phyloP scores from a whole-genome alignment of 768 basidiomycete genomes.

The Dioszegia hungarica region DNA sequence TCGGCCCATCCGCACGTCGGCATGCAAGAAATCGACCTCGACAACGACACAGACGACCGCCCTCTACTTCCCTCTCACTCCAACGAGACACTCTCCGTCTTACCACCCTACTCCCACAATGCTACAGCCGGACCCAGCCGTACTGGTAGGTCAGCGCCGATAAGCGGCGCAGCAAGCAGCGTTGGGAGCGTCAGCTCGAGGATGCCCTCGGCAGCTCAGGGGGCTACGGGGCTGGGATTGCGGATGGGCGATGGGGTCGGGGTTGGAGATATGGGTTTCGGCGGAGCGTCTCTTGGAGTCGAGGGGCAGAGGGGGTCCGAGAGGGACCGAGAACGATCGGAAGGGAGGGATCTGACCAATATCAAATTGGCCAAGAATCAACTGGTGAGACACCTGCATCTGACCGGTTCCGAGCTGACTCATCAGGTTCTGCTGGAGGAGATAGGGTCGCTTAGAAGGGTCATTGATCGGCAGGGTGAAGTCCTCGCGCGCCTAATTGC shows the following conservation, averaged over 20 bases:
- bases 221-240: neutral
- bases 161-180: too few relatives aligned
- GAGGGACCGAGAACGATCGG: conserved; percentile 13
- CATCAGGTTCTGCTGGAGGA: conserved; percentile 36
- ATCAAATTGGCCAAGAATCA: conserved; percentile 45
- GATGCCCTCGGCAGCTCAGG: too few relatives aligned
- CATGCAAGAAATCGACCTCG: neutral
- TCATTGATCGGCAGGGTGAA: conserved; percentile 45
- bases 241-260: conserved; percentile 4
- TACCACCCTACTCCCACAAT: neutral
- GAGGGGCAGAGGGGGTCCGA: conserved; percentile 25
- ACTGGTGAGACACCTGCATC: conserved; percentile 22
- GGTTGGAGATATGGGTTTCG: neutral
- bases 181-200: too few relatives aligned
- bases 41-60: neutral
- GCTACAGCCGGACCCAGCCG: neutral
- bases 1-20: neutral
- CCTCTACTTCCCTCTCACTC: neutral
- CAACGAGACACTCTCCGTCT: neutral
- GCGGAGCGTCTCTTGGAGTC: neutral
- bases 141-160: too few relatives aligned
- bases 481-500: conserved; percentile 32
- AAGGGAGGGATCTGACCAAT: conserved; percentile 40
- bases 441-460: conserved; percentile 40
- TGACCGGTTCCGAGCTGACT: neutral